phyloP scores from a whole-genome alignment of 2,329 filamentous ascomycete genomes.

The Xylariaceae sp. region DNA sequence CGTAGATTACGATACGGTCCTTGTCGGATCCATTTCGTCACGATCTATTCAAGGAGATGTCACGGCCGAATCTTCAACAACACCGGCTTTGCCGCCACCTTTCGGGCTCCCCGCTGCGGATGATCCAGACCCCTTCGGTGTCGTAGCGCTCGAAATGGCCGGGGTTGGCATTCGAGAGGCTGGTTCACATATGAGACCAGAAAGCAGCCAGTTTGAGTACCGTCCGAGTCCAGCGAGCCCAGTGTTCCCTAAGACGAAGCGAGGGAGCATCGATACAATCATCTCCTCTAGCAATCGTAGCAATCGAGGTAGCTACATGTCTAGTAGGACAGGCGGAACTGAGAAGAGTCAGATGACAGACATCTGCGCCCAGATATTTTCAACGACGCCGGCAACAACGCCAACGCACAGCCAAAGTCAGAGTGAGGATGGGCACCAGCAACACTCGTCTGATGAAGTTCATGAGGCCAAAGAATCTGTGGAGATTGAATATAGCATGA shows the following conservation, averaged over 20 bases:
- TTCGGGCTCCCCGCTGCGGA: constrained; percentile 77
- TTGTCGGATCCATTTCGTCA: constrained; percentile 60
- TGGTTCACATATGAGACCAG: constrained; percentile 68
- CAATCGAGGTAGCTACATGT: constrained; percentile 72
- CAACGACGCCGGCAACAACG: constrained; percentile 50
- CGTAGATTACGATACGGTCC: constrained; percentile 62
- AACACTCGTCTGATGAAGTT: constrained; percentile 40
- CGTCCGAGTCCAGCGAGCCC: constrained; percentile 73
- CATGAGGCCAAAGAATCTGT: constrained; percentile 40
- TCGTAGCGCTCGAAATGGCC: constrained; percentile 84
- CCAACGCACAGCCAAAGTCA: constrained; percentile 42
- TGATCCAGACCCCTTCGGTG: constrained; percentile 89
- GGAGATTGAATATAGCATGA: constrained; percentile 58
- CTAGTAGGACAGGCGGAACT: constrained; percentile 53
- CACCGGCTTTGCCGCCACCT: constrained; percentile 39
- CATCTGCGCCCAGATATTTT: constrained; percentile 60
- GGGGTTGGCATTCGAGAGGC: constrained; percentile 88
- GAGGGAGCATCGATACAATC: constrained; percentile 66
- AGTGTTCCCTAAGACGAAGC: constrained; percentile 52
- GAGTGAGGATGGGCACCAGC: constrained; percentile 49
- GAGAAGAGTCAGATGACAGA: constrained; percentile 68
- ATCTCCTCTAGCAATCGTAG: constrained; percentile 60
- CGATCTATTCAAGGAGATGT: constrained; percentile 75
- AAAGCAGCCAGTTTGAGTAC: constrained; percentile 79
- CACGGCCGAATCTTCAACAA: constrained; percentile 45